Base-by-base conservation (phyloP, 2,329 filamentous ascomycete species). In the Phialophora chinensis region DNA sequence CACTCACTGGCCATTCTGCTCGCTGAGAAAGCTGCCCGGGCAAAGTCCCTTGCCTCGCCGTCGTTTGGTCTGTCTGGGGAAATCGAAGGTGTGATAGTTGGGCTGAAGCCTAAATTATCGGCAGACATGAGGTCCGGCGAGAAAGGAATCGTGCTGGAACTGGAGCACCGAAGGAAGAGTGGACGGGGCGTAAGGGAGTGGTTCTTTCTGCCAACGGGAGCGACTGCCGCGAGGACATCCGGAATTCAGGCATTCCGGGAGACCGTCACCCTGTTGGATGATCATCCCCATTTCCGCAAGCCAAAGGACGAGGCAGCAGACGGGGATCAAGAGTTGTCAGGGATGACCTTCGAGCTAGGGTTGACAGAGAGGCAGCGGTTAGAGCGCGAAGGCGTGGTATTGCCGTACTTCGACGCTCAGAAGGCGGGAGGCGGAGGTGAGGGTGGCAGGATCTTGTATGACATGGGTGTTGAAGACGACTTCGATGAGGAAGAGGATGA, bases 401-500 rank as follows among this genome's bases (percentile, higher is more conserved):
- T 98, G 77, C 95, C 95, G 17, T 98, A 99, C 77, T 97, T 96
- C 79, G 95, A 99, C 81, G 95, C 95, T 27, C 95, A 99, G 84
- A 91, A 88, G 61, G 90, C 90, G 56, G 85, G 88, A 60, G 90
- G 88, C 0, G 86, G 85, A 4, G 93, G 93, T 0, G 92, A 96
- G 74, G 94, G 95, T 4, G 95, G 95, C 0, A 86, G 94, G 67
- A 99, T 99, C 71, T 76, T 99, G 74, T 99, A 99, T 77, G 94
- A 98, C 73, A 96, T 98, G 91, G 94, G 93, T 1, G 87, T 88
- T 69, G 95, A 98, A 80, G 95, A 99, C 78, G 93, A 98, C 77
- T 98, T 97, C 80, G 93, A 97, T 73, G 93, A 96, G 66, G 93
- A 96, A 75, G 93, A 97, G 74, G 93, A 97, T 79, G 93, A 97